Percentiles rank a stretch among this genome's conserved stretches.
Evolutionary conservation across 1,284 basidiomycete species (phyloP).

Genomic region (Ustilago xerochloae): DNA sequence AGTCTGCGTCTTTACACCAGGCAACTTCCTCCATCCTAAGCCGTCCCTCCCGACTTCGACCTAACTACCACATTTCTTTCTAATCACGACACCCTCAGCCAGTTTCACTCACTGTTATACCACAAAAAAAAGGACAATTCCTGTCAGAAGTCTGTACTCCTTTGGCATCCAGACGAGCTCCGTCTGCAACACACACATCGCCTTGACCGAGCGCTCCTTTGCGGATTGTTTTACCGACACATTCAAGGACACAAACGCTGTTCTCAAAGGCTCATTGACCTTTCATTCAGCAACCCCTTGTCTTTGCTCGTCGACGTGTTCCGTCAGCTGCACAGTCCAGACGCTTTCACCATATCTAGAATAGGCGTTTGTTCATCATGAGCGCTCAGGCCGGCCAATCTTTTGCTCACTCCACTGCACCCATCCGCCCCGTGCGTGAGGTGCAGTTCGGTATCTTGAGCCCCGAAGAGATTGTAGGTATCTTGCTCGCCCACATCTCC

Average conservation of each 20-base stretch:
- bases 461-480: slow-evolving; percentile 88
- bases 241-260: background rate
- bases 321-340: background rate
- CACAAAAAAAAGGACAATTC: background rate
- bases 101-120: background rate
- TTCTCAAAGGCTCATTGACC: background rate
- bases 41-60: slow-evolving; percentile 2
- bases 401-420: slow-evolving; percentile 86
- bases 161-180: background rate
- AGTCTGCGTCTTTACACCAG: slow-evolving; percentile 21
- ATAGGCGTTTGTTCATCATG: slow-evolving; percentile 27
- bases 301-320: background rate
- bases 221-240: background rate
- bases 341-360: background rate
- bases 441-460: slow-evolving; percentile 99
- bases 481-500: slow-evolving; percentile 12
- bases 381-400: slow-evolving; percentile 57
- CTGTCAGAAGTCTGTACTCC: too few species aligned
- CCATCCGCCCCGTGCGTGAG: slow-evolving; percentile 83
- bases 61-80: background rate
- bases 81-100: too few species aligned
- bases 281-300: background rate
- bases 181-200: background rate
- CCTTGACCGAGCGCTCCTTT: background rate
- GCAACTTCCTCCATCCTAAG: background rate